Base-by-base conservation (phyloP, 2,329 filamentous ascomycete genomes). In the Beauveria brongniartii region DNA sequence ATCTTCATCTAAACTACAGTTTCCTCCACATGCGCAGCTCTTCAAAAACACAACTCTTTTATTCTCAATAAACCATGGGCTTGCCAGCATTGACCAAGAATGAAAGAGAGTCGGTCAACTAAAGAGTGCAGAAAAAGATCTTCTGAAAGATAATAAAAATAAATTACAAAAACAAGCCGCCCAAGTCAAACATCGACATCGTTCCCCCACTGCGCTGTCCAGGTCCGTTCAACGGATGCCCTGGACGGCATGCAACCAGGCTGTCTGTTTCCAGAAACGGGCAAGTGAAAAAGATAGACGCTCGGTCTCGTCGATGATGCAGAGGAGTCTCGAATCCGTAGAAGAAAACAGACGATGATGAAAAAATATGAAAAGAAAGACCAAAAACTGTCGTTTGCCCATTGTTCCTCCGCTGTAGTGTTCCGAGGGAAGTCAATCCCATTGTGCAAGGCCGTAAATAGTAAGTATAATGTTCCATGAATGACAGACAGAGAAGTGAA, bases 401-500 rank as follows among this genome's bases (percentile, higher is more conserved):
- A 59, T 28, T n/a, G 18, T 48, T 48, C 58, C 58, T 54, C 58
- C 58, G 40, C 58, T 40, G 51, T 59, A 59, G 40, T 46, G 30
- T 47, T 48, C 22, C 52, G 56, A 44, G 46, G 53, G 47, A 57
- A 37, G 22, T 40, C 41, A n/a, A 44, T 56, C 46, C 59, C 59
- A 51, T 56, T 55, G 37, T 44, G 55, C 50, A 50, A 59, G 55
- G 53, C 55, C 53, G 61, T 63, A 54, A 62, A 55, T 48, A 63
- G 48, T 41, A 61, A 61, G 41, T 54, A 55, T 59, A 60, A 61
- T 53, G 53, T 55, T 61, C 57, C 68, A 62, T 74, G 58, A 75
- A 74, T 63, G 74, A 75, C 64, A 72, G 74, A 75, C 72, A 67
- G 63, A 66, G 72, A 75, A 75, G 65, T 65, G 71, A 73, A 75